Base-by-base conservation (phyloP, 768 basidiomycete species). In the Tylopilus felleus region DNA sequence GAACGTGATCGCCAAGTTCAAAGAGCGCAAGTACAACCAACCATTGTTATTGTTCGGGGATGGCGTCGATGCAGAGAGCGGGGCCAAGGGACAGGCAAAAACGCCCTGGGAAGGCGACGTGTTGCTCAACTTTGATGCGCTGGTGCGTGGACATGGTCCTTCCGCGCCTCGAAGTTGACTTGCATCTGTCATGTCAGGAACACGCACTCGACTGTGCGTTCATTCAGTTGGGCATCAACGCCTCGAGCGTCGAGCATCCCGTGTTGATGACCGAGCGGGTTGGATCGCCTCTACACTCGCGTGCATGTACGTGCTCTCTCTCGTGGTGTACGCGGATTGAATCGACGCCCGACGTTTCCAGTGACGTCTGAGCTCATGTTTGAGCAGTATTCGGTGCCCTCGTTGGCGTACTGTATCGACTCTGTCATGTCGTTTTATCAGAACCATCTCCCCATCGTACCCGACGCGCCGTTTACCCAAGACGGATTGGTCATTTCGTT, bases 351-450 rank as follows among this genome's bases (percentile, higher is more conserved):
- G 41, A 47, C 27, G 39, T 35, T 28, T 41, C 41, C 63, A 95
- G 93, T 97, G 51, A 96, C 94, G 9, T 94, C 94, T 0, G 97
- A 99, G 65, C 84, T 99, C 28, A 83, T 99, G 73, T 99, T 99
- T 65, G 97, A 99, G 73, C 80, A 85, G 42, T 99, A 98, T 67
- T 78, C 79, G 5, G 92, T 87, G 5, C 95, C 96, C 1, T 84
- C 87, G 6, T 77, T 98, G 44, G 77, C 90, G 5, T 98, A 90
- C 72, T 91, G 90, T 50, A 76, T 97, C 53, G 97, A 99, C 65
- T 85, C 88, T 12, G 73, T 93, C 56, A 92, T 97, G 83, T 93
- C 95, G 4, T 95, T 97, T 67, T 92, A 94, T 65, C 80, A 90
- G 59, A 92, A 93, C 65, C 78, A 83, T 52, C 72, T 71, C 9